A percentile compares a stretch with the other conserved stretches of the same genome.
Conservation (phyloP, 345 rosid genomes). For the Kandelia obovata region DNA sequence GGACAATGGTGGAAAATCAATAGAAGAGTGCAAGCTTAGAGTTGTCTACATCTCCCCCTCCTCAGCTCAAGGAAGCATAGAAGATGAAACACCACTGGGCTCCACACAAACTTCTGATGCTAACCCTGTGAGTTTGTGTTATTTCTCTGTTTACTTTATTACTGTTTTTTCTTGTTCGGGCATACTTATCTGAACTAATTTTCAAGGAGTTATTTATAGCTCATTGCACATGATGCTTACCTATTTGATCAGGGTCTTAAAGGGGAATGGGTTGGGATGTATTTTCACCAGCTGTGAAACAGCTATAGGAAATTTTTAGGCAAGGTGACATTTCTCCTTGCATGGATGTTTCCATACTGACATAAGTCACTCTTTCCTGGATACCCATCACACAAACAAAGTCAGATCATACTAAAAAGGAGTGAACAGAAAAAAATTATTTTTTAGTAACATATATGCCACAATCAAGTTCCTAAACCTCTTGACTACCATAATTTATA, state of each 20-base stretch:
- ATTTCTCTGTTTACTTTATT: neutral
- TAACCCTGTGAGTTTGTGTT: slow-evolving; percentile 52
- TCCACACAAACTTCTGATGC: slow-evolving; percentile 48
- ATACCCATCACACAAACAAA: no score
- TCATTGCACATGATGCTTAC: no score
- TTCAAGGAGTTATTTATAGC: no score
- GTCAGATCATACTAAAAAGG: no score
- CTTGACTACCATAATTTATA: neutral
- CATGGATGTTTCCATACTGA: no score
- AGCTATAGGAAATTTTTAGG: no score
- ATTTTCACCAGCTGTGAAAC: no score
- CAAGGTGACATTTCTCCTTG: no score
- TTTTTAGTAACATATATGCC: neutral
- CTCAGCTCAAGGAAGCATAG: slow-evolving; percentile 49
- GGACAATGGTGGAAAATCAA: slow-evolving; percentile 50
- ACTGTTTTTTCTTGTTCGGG: neutral
- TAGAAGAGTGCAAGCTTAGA: slow-evolving; percentile 84
- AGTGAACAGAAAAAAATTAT: neutral
- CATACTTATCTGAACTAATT: neutral
- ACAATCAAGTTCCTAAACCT: neutral
- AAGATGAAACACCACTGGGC: slow-evolving; percentile 45
- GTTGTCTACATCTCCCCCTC: slow-evolving; percentile 59
- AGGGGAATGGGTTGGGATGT: no score
- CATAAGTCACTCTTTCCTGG: no score
- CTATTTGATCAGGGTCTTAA: no score